Evolutionary conservation across 192 early-diverging fungal genomes (phyloP).

Genomic region (Coemansia umbellata): DNA sequence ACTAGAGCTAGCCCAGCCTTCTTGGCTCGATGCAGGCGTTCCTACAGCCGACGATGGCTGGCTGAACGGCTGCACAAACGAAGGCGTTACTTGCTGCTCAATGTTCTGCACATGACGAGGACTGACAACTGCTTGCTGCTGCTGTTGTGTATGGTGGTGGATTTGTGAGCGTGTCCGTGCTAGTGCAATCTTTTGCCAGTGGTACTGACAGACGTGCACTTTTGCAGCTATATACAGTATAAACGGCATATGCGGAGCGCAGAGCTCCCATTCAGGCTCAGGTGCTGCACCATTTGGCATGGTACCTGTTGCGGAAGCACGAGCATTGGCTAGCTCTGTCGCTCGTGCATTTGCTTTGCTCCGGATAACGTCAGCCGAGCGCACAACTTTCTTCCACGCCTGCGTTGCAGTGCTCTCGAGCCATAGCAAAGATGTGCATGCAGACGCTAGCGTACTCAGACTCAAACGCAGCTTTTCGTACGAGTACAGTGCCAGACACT

Average conservation of each 20-base stretch:
- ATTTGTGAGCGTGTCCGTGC: conserved; percentile 33
- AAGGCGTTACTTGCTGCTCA: conserved; percentile 36
- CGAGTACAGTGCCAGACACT: conserved; percentile 45
- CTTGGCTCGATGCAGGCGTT: conserved; percentile 28
- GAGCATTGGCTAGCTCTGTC: conserved; percentile 35
- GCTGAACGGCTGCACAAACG: conserved; percentile 49
- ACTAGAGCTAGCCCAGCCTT: conserved; percentile 3
- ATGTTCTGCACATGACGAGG: conserved; percentile 6
- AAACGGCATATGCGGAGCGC: conserved; percentile 51
- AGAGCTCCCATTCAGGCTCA: conserved; percentile 53
- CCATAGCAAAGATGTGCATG: conserved; percentile 49
- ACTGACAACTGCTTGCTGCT: neutral
- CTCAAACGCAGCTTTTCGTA: conserved; percentile 48
- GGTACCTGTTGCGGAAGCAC: conserved; percentile 34
- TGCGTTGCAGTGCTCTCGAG: conserved; percentile 46
- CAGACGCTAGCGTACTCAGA: conserved; percentile 36
- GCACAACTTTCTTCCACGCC: conserved; percentile 49
- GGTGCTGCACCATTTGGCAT: conserved; percentile 47
- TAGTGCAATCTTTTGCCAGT: conserved; percentile 50
- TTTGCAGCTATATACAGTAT: conserved; percentile 46
- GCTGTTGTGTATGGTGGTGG: conserved; percentile 1
- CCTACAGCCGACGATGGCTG: conserved; percentile 24
- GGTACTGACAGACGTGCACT: conserved; percentile 51
- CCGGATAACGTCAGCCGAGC: conserved; percentile 43
- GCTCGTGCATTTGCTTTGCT: conserved; percentile 29